Conservation (phyloP, 2,329 filamentous ascomycete genomes). For the Stachybotrys elegans region DNA sequence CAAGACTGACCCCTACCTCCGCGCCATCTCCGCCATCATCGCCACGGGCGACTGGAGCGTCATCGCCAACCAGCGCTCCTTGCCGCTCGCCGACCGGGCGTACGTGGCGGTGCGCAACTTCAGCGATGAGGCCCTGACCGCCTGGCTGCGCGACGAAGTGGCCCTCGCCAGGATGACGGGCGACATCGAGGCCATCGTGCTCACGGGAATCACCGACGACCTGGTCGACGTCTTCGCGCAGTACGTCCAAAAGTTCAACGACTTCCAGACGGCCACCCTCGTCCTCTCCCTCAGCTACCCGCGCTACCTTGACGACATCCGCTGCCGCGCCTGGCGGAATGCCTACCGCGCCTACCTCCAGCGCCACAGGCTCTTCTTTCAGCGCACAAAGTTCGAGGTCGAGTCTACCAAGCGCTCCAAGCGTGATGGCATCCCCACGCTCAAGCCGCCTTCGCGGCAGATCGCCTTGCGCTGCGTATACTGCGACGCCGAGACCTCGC, state of each 20-base stretch:
- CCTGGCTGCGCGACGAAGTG: conserved; percentile 65
- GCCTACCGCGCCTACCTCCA: conserved; percentile 68
- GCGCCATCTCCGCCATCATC: conserved; percentile 73
- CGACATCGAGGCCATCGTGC: conserved; percentile 70
- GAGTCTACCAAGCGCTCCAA: conserved; percentile 68
- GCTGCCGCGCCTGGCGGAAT: conserved; percentile 69
- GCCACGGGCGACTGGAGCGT: conserved; percentile 71
- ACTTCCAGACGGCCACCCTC: conserved; percentile 74
- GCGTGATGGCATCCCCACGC: conserved; percentile 44
- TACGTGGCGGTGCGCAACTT: conserved; percentile 68
- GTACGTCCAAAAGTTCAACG: conserved; percentile 70
- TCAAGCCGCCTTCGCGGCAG: conserved; percentile 56
- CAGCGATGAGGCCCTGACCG: conserved; percentile 54
- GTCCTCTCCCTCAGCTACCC: conserved; percentile 70
- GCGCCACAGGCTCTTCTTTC: conserved; percentile 67
- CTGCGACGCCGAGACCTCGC: conserved; percentile 59
- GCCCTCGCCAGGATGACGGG: conserved; percentile 57
- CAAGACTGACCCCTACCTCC: conserved; percentile 71
- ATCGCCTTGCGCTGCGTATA: conserved; percentile 73
- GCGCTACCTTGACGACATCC: conserved; percentile 70
- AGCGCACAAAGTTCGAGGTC: conserved; percentile 73
- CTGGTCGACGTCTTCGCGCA: conserved; percentile 71
- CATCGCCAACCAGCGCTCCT: conserved; percentile 66
- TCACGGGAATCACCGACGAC: conserved; percentile 70
- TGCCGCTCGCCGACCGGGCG: conserved; percentile 70